Conservation (phyloP, 805 yeast genomes). For the Candida sphagnicola region DNA sequence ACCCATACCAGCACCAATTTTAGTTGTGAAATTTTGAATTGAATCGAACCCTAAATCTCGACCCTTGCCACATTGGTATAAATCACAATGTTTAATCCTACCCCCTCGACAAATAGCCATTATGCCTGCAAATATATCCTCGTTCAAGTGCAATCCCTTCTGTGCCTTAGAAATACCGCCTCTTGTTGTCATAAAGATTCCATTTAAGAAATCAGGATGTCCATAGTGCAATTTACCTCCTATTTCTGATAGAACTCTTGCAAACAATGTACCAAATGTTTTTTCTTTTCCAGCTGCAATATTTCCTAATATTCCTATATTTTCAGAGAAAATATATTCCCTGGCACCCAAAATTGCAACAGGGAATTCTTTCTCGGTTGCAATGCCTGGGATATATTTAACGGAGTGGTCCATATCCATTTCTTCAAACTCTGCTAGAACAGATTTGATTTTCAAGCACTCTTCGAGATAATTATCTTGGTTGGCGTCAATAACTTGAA, state of each 20-base stretch:
- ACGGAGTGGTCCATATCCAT: constrained; percentile 45
- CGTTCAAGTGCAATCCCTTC: constrained; percentile 87
- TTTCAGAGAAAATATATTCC: constrained; percentile 91
- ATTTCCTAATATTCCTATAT: constrained; percentile 89
- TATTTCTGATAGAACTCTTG: constrained; percentile 87
- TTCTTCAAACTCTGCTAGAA: constrained; percentile 90
- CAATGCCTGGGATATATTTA: constrained; percentile 51
- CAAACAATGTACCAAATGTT: constrained; percentile 93
- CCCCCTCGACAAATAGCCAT: constrained; percentile 87
- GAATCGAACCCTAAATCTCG: constrained; percentile 93
- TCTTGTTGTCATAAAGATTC: constrained; percentile 87
- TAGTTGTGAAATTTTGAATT: constrained; percentile 87
- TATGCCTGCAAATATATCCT: constrained; percentile 96
- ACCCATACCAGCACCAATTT: constrained; percentile 98
- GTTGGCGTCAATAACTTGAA: constrained; percentile 93
- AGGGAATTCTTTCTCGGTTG: constrained; percentile 13
- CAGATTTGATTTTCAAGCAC: constrained; percentile 84
- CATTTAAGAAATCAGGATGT: constrained; percentile 93
- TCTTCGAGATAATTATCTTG: constrained; percentile 96
- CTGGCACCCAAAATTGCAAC: constrained; percentile 95
- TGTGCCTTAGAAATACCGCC: constrained; percentile 97
- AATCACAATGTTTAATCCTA: constrained; percentile 90
- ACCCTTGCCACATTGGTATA: constrained; percentile 95
- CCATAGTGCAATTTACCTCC: constrained; percentile 96
- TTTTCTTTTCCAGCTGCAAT: constrained; percentile 98